phyloP scores from a whole-genome alignment of 1,139 yeast species.

The Schwanniomyces etchellsii region DNA sequence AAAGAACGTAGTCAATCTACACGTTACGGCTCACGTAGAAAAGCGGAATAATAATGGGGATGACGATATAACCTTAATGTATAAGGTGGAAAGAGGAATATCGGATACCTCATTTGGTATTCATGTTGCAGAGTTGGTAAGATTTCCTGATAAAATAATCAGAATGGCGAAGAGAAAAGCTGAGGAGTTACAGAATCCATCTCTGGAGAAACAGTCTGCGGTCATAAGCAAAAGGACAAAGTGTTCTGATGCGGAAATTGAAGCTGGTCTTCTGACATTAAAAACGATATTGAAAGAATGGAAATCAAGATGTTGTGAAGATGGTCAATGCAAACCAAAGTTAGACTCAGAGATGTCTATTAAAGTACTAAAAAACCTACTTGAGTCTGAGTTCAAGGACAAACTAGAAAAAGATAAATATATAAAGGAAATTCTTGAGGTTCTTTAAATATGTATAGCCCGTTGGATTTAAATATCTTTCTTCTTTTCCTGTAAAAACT shows the following conservation, averaged over 20 bases:
- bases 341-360: conserved; percentile 30
- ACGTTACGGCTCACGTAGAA: conserved; percentile 90
- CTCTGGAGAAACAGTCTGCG: conserved; percentile 25
- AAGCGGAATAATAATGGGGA: conserved; percentile 23
- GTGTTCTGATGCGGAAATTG: conserved; percentile 49
- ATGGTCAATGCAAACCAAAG: conserved; percentile 23
- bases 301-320: conserved; percentile 46
- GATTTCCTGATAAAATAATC: conserved; percentile 83
- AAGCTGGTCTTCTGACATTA: conserved; percentile 51
- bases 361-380: conserved; percentile 30
- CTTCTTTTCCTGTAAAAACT: conserved; percentile 7
- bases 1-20: conserved; percentile 65
- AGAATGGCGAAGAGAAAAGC: conserved; percentile 96
- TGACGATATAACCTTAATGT: conserved; percentile 75
- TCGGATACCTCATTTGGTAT: conserved; percentile 96
- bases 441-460: conserved; percentile 15
- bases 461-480: conserved; percentile 1
- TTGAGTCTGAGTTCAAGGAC: conserved; percentile 18
- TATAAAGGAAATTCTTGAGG: conserved; percentile 34
- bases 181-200: conserved; percentile 70
- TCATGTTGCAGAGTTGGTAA: conserved; percentile 93
- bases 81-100: conserved; percentile 87
- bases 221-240: conserved; percentile 44
- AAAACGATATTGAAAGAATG: conserved; percentile 56
- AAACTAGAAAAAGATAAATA: conserved; percentile 29